Evolutionary conservation across 257 asterid species (phyloP).

Genomic region (Linderniella brevidens): DNA sequence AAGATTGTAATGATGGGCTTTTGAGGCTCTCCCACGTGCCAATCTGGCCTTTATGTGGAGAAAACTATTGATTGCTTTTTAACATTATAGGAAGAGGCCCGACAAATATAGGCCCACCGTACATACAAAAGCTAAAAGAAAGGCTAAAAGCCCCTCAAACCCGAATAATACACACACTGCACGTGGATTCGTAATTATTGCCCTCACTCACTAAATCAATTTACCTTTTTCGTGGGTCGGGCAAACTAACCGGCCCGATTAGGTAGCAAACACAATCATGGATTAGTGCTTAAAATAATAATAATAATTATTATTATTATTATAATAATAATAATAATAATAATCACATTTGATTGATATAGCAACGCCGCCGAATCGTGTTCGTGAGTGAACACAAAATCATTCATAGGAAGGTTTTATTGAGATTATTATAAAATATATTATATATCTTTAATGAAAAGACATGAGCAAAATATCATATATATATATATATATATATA

Average conservation of each 20-base stretch:
- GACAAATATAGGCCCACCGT: slow-evolving; percentile 6
- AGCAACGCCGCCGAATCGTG: too few species aligned
- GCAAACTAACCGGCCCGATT: background rate
- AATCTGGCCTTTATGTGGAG: slow-evolving; percentile 5
- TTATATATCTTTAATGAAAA: too few species aligned
- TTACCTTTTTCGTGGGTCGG: background rate
- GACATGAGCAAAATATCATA: too few species aligned
- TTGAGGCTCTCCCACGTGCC: slow-evolving; percentile 8
- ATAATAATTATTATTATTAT: too few species aligned
- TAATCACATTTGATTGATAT: too few species aligned
- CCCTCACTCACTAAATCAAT: background rate
- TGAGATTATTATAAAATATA: too few species aligned
- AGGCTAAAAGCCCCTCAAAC: background rate
- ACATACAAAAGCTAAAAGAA: background rate
- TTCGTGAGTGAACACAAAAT: too few species aligned
- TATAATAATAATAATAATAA: too few species aligned
- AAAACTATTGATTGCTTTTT: background rate
- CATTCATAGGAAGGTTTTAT: too few species aligned
- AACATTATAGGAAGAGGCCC: slow-evolving; percentile 5
- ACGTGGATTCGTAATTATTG: slow-evolving; percentile 12
- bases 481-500: too few species aligned
- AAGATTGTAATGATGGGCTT: slow-evolving; percentile 4
- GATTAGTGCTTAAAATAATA: too few species aligned
- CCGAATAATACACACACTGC: slow-evolving; percentile 4
- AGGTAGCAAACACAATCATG: too few species aligned